A percentile compares a stretch with the other conserved stretches of the same genome.
These are phyloP conservation scores for Bodo saltans DNA, from an alignment of 78 protist species.

Conservation along the genomic window DNA sequence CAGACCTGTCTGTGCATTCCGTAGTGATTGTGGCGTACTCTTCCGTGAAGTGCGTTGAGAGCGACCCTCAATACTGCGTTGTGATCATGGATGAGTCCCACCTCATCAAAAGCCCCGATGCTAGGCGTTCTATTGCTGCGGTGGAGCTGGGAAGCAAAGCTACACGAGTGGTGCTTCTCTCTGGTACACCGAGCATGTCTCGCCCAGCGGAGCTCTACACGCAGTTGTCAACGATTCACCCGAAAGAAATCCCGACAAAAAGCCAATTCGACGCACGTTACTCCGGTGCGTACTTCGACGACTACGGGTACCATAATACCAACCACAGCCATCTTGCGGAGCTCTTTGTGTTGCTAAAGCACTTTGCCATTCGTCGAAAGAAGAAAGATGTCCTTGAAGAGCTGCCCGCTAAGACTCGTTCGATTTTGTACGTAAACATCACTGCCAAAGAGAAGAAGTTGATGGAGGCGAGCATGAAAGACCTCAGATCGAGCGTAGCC, in stretches of 20 bases:
- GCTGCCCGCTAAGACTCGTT: conserved; percentile 66
- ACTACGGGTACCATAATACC: conserved; percentile 28
- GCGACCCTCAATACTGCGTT: neutral
- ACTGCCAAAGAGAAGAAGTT: neutral
- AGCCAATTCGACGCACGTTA: conserved; percentile 37
- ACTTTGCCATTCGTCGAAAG: conserved; percentile 71
- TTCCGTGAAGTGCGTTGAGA: neutral
- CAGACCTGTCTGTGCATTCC: neutral
- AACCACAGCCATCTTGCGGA: conserved; percentile 70
- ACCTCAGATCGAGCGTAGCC: too few species aligned
- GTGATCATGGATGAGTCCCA: conserved; percentile 76
- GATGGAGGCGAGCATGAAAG: neutral
- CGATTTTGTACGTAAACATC: conserved; percentile 6
- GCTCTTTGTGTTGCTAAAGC: conserved; percentile 51
- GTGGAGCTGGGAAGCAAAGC: conserved; percentile 33
- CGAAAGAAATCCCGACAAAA: neutral
- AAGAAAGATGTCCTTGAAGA: conserved; percentile 66
- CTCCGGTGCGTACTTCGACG: conserved; percentile 45
- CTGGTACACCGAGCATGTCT: conserved; percentile 57
- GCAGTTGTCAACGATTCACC: conserved; percentile 59
- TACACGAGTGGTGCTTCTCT: conserved; percentile 40
- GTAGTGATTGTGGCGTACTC: neutral
- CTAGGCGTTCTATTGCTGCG: conserved; percentile 55
- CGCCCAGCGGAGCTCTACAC: conserved; percentile 81
- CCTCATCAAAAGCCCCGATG: conserved; percentile 50